Evolutionary conservation across 352 stramenopile genomes (phyloP), one percentile per base, ranked within the genome.

Genomic region (Thraustotheca clavata): DNA sequence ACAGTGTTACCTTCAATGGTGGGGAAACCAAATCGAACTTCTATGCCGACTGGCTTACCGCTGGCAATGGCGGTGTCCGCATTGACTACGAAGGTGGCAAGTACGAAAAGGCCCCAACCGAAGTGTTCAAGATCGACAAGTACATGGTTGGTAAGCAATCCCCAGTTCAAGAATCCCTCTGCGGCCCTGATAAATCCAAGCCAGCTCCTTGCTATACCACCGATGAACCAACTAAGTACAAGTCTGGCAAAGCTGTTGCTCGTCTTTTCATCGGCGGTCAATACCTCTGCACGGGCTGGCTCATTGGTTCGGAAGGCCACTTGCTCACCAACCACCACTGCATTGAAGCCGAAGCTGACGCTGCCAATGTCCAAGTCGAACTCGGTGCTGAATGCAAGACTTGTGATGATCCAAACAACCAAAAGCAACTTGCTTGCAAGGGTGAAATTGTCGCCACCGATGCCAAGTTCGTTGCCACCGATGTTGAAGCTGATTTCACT

Each of bases 311-410:
- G 60, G 69, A 83, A 47, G 76, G 78, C 46, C 78, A 87, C 57
- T 24, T 89, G 55, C 67, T 89, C 39, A 86, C 79, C 36, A 88
- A 88, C 72, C 76, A 86, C 54, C 77, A 84, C 69, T 80, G 73
- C 49, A 79, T 88, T 50, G 68, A 61, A 20, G 70, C 32, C 62
- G 62, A 67, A 38, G 49, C 32, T 39, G 76, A 83, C 43, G 72
- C 71, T 16, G 59, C 73, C 27, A 70, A 39, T 12, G 70, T 57
- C 0, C 60, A 82, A 9, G 62, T 76, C 48, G 73, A 82, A 46
- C 86, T 90, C 57, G 77, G 80, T 71, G 79, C 77, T 8, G 71
- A 87, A 57, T 57, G 50, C 46, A 24, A n/a, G 11, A 59, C 49
- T 16, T 66, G 50, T 27, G 62, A 69, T 5, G 22, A 57, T 16